A percentile compares a stretch with the other conserved stretches of the same genome.
Evolutionary conservation across 2,329 filamentous ascomycete species (phyloP).

Genomic region (Fusarium sp.): DNA sequence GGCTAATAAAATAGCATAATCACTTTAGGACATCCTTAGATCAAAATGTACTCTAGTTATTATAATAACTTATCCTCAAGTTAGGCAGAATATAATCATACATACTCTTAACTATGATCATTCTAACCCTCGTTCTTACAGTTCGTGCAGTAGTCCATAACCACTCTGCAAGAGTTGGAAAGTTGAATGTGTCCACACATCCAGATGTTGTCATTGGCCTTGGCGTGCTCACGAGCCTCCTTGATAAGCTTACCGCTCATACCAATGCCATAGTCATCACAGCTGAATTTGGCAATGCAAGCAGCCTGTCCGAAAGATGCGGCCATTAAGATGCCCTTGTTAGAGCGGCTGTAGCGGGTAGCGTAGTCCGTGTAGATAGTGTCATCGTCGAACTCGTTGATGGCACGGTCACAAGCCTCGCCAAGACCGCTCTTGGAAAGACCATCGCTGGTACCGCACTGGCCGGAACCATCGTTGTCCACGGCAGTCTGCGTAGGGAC

Average conservation of each 20-base stretch:
- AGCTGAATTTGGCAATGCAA: conserved; percentile 30
- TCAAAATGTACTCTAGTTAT: too few species aligned
- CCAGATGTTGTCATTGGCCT: conserved; percentile 5
- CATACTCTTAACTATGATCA: too few species aligned
- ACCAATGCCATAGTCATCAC: conserved; percentile 35
- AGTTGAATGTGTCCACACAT: conserved; percentile 11
- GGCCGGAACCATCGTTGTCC: conserved; percentile 21
- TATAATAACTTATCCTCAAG: too few species aligned
- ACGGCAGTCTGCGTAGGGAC: conserved; percentile 22
- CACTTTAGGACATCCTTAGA: too few species aligned
- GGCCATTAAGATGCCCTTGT: conserved; percentile 12
- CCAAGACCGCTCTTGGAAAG: conserved; percentile 18
- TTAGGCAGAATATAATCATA: too few species aligned
- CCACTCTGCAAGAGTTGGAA: conserved; percentile 9
- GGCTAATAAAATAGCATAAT: too few species aligned
- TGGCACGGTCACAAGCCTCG: conserved; percentile 24
- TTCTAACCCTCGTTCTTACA: not conserved
- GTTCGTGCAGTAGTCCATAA: conserved; percentile 14
- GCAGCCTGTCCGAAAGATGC: conserved; percentile 10
- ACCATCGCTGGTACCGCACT: conserved; percentile 26
- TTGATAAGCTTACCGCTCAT: conserved; percentile 25
- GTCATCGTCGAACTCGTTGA: conserved; percentile 16
- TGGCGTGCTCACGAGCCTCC: conserved; percentile 9
- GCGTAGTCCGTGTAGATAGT: conserved; percentile 24
- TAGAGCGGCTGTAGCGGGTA: conserved; percentile 18